A percentile compares a stretch with the other conserved stretches of the same genome.
Evolutionary conservation across 2,329 filamentous ascomycete genomes (phyloP).

Genomic region (Fusarium albidum): DNA sequence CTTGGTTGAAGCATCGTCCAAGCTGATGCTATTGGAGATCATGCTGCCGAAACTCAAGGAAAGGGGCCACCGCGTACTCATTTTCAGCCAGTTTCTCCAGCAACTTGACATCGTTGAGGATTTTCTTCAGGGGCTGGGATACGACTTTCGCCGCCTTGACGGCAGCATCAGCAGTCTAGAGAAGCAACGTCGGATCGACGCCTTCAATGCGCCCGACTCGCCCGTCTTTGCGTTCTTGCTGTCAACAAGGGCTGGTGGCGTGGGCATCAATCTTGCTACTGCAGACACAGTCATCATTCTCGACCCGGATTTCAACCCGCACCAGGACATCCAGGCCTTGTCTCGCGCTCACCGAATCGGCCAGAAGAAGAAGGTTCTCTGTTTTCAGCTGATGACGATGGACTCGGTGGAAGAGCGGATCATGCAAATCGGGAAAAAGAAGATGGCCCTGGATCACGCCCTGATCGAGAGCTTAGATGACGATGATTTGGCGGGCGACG

Average conservation of each 20-base stretch:
- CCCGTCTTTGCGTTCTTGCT: slow-evolving; percentile 88
- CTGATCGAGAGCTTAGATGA: slow-evolving; percentile 91
- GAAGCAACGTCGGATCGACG: slow-evolving; percentile 94
- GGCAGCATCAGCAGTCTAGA: slow-evolving; percentile 82
- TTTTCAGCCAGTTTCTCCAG: slow-evolving; percentile 94
- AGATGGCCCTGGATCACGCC: slow-evolving; percentile 94
- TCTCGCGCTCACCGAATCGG: slow-evolving; percentile 96
- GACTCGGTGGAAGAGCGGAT: slow-evolving; percentile 94
- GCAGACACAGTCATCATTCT: slow-evolving; percentile 98
- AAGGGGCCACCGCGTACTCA: slow-evolving; percentile 86
- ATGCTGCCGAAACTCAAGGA: slow-evolving; percentile 89
- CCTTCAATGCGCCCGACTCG: slow-evolving; percentile 87
- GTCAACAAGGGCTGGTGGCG: slow-evolving; percentile 92
- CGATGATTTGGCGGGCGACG: slow-evolving; percentile 79
- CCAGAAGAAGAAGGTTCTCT: slow-evolving; percentile 93
- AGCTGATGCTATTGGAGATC: slow-evolving; percentile 82
- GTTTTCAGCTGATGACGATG: slow-evolving; percentile 93
- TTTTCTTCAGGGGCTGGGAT: slow-evolving; percentile 79
- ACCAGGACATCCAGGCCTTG: slow-evolving; percentile 95
- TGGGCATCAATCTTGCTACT: slow-evolving; percentile 96
- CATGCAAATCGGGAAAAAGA: slow-evolving; percentile 92
- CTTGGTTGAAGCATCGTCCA: slow-evolving; percentile 89
- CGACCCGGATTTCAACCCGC: slow-evolving; percentile 96
- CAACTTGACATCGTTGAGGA: slow-evolving; percentile 93
- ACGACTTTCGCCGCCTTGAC: slow-evolving; percentile 82